A percentile compares a stretch with the other conserved stretches of the same genome.
Evolutionary conservation across 805 yeast species (phyloP).

Genomic region (Ogataea saltuana): DNA sequence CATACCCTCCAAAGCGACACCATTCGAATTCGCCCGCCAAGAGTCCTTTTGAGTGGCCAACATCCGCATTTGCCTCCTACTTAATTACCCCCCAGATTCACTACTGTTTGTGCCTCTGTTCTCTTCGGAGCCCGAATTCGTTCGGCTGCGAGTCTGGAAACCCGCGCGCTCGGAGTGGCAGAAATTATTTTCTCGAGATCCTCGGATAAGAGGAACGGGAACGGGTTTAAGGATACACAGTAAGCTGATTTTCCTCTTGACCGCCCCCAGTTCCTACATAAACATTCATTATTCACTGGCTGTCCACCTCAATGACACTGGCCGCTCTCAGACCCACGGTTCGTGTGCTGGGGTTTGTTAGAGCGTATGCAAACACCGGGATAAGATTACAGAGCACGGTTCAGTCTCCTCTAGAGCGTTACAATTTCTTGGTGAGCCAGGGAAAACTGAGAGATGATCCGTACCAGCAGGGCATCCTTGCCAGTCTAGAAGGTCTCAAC

Average conservation of each 20-base stretch:
- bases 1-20: too few relatives aligned
- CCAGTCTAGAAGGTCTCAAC: constrained; percentile 61
- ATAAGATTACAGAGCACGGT: constrained; percentile 14
- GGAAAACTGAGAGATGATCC: constrained; percentile 69
- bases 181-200: neutral
- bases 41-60: too few relatives aligned
- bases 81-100: too few relatives aligned
- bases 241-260: too few relatives aligned
- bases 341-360: neutral
- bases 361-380: neutral
- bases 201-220: neutral
- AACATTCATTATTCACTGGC: too few relatives aligned
- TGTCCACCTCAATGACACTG: constrained; percentile 1
- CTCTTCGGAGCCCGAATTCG: neutral
- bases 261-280: too few relatives aligned
- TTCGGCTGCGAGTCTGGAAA: neutral
- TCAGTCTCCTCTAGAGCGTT: constrained; percentile 32
- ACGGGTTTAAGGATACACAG: too few relatives aligned
- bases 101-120: too few relatives aligned
- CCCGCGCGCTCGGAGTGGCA: neutral
- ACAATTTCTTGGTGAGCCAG: constrained; percentile 30
- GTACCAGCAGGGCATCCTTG: constrained; percentile 74
- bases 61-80: too few relatives aligned
- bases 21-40: too few relatives aligned
- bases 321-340: neutral